Conservation (phyloP, 805 yeast genomes). For the Wickerhamomyces sydowiorum region DNA sequence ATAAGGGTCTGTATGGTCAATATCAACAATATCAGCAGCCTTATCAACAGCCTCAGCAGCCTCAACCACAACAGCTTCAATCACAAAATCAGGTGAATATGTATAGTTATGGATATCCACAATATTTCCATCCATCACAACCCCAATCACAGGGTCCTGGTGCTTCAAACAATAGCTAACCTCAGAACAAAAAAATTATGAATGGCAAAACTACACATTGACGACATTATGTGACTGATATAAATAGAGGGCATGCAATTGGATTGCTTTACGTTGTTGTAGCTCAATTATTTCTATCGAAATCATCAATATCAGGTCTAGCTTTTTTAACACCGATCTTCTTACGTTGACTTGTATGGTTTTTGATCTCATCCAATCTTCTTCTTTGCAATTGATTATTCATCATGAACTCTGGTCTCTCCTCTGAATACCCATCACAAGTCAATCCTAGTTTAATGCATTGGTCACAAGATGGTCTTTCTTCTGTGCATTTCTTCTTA, state of each 20-base stretch:
- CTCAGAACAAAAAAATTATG: too few species aligned
- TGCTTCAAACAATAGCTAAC: too few species aligned
- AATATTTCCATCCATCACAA: neutral
- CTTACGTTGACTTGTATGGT: slow-evolving; percentile 36
- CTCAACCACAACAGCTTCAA: slow-evolving; percentile 1
- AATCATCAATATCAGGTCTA: neutral
- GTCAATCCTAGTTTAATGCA: slow-evolving; percentile 49
- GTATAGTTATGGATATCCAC: neutral
- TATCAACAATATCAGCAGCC: slow-evolving; percentile 1
- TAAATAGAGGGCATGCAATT: too few species aligned
- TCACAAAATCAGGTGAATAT: neutral
- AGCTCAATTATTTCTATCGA: neutral
- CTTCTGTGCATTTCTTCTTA: slow-evolving; percentile 68
- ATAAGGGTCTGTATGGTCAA: neutral
- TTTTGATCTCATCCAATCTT: slow-evolving; percentile 46
- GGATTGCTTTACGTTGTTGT: too few species aligned
- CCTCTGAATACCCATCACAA: slow-evolving; percentile 51
- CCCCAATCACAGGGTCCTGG: neutral
- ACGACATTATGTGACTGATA: neutral
- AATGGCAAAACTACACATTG: neutral
- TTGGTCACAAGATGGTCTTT: slow-evolving; percentile 52
- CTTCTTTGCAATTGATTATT: slow-evolving; percentile 33
- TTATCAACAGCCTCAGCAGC: neutral
- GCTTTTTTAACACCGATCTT: slow-evolving; percentile 29
- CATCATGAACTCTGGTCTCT: slow-evolving; percentile 51